Evolutionary conservation across 345 rosid genomes (phyloP).

Genomic region (Gossypium australe): DNA sequence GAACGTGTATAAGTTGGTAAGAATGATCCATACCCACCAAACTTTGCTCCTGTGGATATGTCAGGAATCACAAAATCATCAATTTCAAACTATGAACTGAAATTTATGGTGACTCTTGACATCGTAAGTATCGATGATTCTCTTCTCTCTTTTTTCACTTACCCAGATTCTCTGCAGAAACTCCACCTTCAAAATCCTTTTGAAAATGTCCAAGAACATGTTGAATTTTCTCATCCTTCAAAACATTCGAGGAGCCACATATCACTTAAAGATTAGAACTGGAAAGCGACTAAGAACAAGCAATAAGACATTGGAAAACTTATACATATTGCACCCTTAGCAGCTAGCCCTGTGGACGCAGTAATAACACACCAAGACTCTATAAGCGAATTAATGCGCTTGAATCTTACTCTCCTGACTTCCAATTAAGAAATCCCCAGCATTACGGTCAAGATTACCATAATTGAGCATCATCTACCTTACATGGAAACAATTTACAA

Average conservation of each 20-base stretch:
- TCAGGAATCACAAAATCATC: conserved; percentile 20
- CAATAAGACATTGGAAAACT: not conserved
- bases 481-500: not conserved
- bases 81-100: conserved; percentile 24
- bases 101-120: conserved; percentile 20
- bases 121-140: conserved; percentile 24
- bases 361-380: not conserved
- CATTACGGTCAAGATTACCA: conserved; percentile 9
- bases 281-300: not conserved
- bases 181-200: conserved; percentile 97
- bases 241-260: conserved; percentile 19
- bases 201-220: conserved; percentile 89
- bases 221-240: conserved; percentile 88
- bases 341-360: conserved; percentile 9
- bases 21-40: conserved; percentile 98
- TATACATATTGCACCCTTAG: not conserved
- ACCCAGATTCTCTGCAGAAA: conserved; percentile 94
- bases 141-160: conserved; percentile 29
- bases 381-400: not conserved
- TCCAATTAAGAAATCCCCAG: conserved; percentile 1
- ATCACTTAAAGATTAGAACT: conserved; percentile 4
- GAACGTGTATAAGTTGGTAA: conserved; percentile 76
- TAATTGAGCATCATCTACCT: not conserved
- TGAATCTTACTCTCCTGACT: conserved; percentile 2
- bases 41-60: conserved; percentile 71